phyloP scores from a whole-genome alignment of 2,329 filamentous ascomycete genomes.

The Sporothrix pallida region DNA sequence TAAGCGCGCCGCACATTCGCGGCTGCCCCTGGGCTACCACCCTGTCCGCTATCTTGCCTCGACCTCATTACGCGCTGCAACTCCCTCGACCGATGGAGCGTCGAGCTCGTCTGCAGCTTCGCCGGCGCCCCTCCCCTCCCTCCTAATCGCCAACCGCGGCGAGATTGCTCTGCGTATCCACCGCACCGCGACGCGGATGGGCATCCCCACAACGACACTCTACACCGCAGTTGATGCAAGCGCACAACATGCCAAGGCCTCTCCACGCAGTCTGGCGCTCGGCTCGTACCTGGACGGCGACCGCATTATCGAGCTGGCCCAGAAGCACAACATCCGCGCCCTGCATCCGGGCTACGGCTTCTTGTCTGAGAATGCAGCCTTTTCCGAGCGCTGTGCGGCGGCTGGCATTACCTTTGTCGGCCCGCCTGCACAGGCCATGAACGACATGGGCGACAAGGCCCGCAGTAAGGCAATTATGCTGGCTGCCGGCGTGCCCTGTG shows the following conservation, averaged over 20 bases:
- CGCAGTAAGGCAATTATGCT: slow-evolving; percentile 97
- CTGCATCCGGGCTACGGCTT: slow-evolving; percentile 98
- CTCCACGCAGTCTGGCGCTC: slow-evolving; percentile 81
- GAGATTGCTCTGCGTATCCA: slow-evolving; percentile 96
- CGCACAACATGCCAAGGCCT: slow-evolving; percentile 86
- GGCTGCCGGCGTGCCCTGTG: slow-evolving; percentile 90
- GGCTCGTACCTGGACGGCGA: slow-evolving; percentile 93
- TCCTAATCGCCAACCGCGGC: slow-evolving; percentile 94
- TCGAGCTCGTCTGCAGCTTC: slow-evolving; percentile 47
- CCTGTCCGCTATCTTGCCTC: slow-evolving; percentile 31
- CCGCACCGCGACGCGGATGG: slow-evolving; percentile 82
- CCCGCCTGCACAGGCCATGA: slow-evolving; percentile 79
- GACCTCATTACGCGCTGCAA: slow-evolving; percentile 21
- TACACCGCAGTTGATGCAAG: slow-evolving; percentile 91
- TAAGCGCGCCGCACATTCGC: slow-evolving; percentile 55
- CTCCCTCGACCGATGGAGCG: slow-evolving; percentile 26
- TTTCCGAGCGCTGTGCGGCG: slow-evolving; percentile 85
- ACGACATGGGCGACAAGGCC: slow-evolving; percentile 93
- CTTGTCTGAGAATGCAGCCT: slow-evolving; percentile 88
- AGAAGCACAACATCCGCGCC: slow-evolving; percentile 83
- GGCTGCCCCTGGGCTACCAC: slow-evolving; percentile 47
- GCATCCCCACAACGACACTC: slow-evolving; percentile 90
- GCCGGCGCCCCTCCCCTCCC: slow-evolving; percentile 57
- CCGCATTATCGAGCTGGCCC: slow-evolving; percentile 86
- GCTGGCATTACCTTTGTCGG: slow-evolving; percentile 95